Evolutionary conservation across 306 rosid genomes (phyloP), one percentile per base, ranked within the genome.

Genomic region (Biancaea sappan): DNA sequence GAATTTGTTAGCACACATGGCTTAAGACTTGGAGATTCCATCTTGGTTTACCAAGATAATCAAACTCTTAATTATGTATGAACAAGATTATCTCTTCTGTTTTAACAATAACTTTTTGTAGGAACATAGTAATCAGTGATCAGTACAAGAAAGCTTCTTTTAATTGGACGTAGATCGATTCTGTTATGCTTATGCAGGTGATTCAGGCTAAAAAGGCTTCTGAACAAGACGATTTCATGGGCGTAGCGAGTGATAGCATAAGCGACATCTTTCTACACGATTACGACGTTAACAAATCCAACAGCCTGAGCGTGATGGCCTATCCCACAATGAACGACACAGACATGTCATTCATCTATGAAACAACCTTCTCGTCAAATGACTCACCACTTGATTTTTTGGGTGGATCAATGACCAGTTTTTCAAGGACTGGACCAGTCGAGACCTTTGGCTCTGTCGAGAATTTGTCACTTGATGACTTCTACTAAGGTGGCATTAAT

Each of bases 401-500:
- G 90, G 92, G 91, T 37, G 94, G 96, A 76, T 86, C 97, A 14
- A 77, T 85, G 91, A 90, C 91, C 61, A 90, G 79, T 76, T 87
- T 81, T 51, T 81, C 97, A 31, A 94, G 85, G 71, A 82, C 84
- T 56, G 92, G 89, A 58, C 77, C 83, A 62, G 76, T 80, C 53
- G 98, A 89, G 63, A 84, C 81, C 32, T 91, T 94, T 46, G 96
- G 94, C 1, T 88, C 98, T 3, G 94, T 89, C 7, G 98, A 94
- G 44, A 91, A 88, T 81, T 77, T 94, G 68, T 89, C 94, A 26
- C 91, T 94, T 8, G 98, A 94, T 28, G 97, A 94, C 83, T 91
- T 85, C 84, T 89, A 88, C 60, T 88, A 48, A 85, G 63, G 4
- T 8, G 21, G 29, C 32, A 38, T n/a, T 26, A 50, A 37, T n/a